Percentiles rank a stretch among this genome's conserved stretches.
Evolutionary conservation across 2,329 filamentous ascomycete genomes (phyloP).

Genomic region (Lachnellula cervina): DNA sequence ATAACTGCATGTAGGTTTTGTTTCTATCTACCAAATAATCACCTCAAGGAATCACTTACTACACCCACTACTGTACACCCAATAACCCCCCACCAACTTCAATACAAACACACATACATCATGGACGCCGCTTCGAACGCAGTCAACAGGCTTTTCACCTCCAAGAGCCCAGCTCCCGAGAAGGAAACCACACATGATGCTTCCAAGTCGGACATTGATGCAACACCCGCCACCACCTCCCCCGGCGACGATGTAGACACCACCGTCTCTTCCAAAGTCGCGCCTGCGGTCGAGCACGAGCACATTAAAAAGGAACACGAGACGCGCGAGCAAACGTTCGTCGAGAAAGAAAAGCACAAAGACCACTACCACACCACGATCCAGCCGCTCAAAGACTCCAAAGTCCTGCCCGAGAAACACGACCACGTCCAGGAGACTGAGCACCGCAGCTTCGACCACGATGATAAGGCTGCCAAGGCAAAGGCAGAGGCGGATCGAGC

Average conservation of each 20-base stretch:
- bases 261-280: conserved; percentile 12
- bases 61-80: no score
- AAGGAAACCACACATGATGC: background rate
- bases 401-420: conserved; percentile 54
- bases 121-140: conserved; percentile 18
- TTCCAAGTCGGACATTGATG: background rate
- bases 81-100: no score
- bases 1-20: no score
- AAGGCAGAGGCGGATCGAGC: conserved; percentile 47
- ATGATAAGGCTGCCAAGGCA: conserved; percentile 40
- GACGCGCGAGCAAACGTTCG: conserved; percentile 49
- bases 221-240: background rate
- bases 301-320: conserved; percentile 44
- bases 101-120: background rate
- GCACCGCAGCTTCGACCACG: conserved; percentile 55
- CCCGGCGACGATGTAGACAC: conserved; percentile 7
- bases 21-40: no score
- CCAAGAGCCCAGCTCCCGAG: background rate
- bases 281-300: conserved; percentile 17
- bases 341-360: conserved; percentile 65
- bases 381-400: conserved; percentile 55
- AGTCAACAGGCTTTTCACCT: conserved; percentile 13
- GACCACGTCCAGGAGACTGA: conserved; percentile 51
- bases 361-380: conserved; percentile 66
- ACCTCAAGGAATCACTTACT: no score